These are phyloP conservation scores for Curvularia lunata DNA, from an alignment of 2,329 filamentous ascomycete genomes.

Conservation along the genomic window DNA sequence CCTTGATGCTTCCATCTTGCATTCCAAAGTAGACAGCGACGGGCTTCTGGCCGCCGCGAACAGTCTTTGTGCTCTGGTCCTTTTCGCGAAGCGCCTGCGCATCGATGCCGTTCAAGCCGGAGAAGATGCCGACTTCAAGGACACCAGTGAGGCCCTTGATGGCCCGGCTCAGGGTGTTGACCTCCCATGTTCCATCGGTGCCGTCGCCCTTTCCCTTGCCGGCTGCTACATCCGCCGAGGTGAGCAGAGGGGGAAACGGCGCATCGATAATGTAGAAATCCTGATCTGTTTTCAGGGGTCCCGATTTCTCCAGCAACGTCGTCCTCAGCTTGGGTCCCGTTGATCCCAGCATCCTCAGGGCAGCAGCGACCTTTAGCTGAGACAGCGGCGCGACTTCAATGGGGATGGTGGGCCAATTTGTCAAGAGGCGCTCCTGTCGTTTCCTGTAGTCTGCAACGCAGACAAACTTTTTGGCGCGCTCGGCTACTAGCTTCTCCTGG, in stretches of 20 bases:
- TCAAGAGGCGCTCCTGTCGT: constrained; percentile 75
- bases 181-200: constrained; percentile 76
- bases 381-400: constrained; percentile 92
- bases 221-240: constrained; percentile 61
- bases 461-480: constrained; percentile 82
- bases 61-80: constrained; percentile 49
- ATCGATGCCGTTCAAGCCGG: constrained; percentile 77
- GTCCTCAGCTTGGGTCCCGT: constrained; percentile 72
- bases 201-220: constrained; percentile 58
- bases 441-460: constrained; percentile 94
- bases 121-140: constrained; percentile 90
- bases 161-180: constrained; percentile 72
- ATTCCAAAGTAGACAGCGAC: constrained; percentile 95
- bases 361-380: constrained; percentile 75
- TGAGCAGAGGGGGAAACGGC: constrained; percentile 75
- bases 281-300: constrained; percentile 84
- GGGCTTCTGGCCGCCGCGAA: constrained; percentile 75
- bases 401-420: constrained; percentile 82
- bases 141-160: constrained; percentile 87
- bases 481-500: constrained; percentile 95
- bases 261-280: constrained; percentile 91
- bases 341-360: constrained; percentile 76
- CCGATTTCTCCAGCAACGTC: constrained; percentile 77
- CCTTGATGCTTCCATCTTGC: constrained; percentile 62
- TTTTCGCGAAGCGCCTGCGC: constrained; percentile 57